These are phyloP conservation scores for Cladosporium sp. DNA, from an alignment of 2,329 filamentous ascomycete species.

Conservation along the genomic window DNA sequence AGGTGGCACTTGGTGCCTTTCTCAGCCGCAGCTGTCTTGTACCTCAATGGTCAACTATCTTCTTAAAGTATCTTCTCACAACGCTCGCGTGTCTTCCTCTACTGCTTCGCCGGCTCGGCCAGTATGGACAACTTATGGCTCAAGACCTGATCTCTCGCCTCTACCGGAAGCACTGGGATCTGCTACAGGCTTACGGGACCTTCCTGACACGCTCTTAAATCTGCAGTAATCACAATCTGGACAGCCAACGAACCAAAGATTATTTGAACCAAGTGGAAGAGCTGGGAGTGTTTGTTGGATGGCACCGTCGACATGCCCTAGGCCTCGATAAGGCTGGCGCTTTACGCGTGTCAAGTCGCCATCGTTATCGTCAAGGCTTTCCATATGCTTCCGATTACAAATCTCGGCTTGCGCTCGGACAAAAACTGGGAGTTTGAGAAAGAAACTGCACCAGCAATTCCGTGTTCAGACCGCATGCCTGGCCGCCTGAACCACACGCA, in stretches of 20 bases:
- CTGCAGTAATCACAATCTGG: background rate
- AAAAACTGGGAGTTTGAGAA: background rate
- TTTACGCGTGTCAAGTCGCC: background rate
- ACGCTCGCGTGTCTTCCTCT: background rate
- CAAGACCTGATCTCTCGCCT: background rate
- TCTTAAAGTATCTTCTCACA: background rate
- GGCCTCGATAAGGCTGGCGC: background rate
- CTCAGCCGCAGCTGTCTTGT: background rate
- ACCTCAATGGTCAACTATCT: constrained; percentile 7
- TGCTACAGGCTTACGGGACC: background rate
- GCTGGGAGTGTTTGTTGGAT: background rate
- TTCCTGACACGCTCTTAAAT: background rate
- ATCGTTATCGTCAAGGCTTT: background rate
- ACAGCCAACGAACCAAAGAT: background rate
- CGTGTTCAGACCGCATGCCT: background rate
- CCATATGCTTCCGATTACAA: background rate
- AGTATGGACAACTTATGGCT: background rate
- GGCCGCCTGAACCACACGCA: background rate
- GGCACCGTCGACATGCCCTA: background rate
- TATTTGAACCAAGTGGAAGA: background rate
- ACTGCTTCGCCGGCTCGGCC: background rate
- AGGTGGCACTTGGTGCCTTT: background rate
- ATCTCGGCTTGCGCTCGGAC: background rate
- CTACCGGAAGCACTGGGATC: background rate
- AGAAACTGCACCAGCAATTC: background rate